These are phyloP conservation scores for Canavalia ensiformis DNA, from an alignment of 306 rosid genomes.

Conservation along the genomic window DNA sequence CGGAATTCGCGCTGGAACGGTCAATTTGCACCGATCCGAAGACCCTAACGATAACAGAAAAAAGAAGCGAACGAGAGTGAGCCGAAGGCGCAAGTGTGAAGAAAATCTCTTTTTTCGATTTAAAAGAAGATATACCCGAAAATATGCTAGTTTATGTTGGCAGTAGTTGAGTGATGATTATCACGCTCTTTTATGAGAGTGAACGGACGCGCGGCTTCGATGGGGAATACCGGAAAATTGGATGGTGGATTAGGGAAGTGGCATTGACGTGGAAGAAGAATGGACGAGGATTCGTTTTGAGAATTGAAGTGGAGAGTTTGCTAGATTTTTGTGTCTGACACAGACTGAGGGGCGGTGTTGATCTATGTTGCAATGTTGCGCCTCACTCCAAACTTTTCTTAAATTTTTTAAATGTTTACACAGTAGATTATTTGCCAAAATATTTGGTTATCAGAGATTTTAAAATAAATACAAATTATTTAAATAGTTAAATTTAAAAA, in stretches of 20 bases:
- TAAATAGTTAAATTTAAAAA: no score
- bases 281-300: background rate
- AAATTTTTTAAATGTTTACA: background rate
- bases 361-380: slow-evolving; percentile 28
- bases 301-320: slow-evolving; percentile 8
- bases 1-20: slow-evolving; percentile 49
- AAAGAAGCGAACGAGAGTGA: slow-evolving; percentile 36
- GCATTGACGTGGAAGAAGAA: background rate
- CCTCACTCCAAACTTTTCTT: background rate
- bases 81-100: slow-evolving; percentile 48
- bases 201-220: background rate
- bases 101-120: background rate
- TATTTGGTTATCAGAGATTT: background rate
- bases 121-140: slow-evolving; percentile 36
- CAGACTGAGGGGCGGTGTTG: background rate
- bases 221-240: background rate
- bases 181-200: background rate
- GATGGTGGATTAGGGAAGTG: slow-evolving; percentile 9
- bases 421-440: no score
- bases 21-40: slow-evolving; percentile 51
- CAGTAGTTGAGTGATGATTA: background rate
- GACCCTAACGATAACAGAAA: slow-evolving; percentile 48
- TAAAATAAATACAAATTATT: background rate
- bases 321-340: slow-evolving; percentile 50
- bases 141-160: slow-evolving; percentile 44